Conservation (phyloP, 2,329 filamentous ascomycete genomes). For the Penicillium sp. region DNA sequence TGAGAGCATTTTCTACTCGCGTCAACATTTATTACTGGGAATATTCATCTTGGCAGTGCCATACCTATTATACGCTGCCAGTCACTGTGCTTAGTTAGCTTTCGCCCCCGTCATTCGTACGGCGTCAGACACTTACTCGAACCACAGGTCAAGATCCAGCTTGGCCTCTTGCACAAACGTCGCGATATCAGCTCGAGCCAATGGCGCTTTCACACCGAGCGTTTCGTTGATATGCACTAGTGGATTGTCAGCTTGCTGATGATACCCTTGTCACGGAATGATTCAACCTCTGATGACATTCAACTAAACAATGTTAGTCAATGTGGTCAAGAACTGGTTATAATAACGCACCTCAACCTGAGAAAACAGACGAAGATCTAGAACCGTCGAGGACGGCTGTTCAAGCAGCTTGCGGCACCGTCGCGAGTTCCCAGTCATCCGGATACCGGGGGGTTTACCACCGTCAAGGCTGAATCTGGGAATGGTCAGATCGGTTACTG, state of each 20-base stretch:
- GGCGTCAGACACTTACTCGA: slow-evolving; percentile 38
- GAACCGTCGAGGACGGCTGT: slow-evolving; percentile 49
- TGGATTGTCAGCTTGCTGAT: slow-evolving; percentile 1
- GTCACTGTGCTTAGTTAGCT: slow-evolving; percentile 31
- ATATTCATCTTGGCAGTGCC: not conserved
- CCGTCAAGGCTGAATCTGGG: slow-evolving; percentile 49
- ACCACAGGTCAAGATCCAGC: slow-evolving; percentile 57
- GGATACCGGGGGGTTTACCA: slow-evolving; percentile 51
- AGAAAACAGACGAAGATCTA: slow-evolving; percentile 59
- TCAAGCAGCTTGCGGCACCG: slow-evolving; percentile 53
- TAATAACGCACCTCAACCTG: slow-evolving; percentile 50
- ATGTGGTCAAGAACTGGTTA: not conserved
- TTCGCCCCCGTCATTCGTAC: not conserved
- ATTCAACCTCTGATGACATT: slow-evolving; percentile 46
- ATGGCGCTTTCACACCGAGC: slow-evolving; percentile 30
- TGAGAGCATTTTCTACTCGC: slow-evolving; percentile 32
- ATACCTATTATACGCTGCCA: slow-evolving; percentile 45
- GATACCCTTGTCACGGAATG: too few relatives aligned
- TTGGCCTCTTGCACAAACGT: slow-evolving; percentile 51
- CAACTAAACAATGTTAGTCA: slow-evolving; percentile 34
- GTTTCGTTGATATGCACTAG: slow-evolving; percentile 45
- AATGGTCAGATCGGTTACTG: slow-evolving; percentile 5
- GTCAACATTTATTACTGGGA: not conserved
- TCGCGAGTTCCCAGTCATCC: slow-evolving; percentile 43
- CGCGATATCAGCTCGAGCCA: slow-evolving; percentile 43